Conservation (phyloP, 805 yeast species). For the Ogataea thermomethanolica region DNA sequence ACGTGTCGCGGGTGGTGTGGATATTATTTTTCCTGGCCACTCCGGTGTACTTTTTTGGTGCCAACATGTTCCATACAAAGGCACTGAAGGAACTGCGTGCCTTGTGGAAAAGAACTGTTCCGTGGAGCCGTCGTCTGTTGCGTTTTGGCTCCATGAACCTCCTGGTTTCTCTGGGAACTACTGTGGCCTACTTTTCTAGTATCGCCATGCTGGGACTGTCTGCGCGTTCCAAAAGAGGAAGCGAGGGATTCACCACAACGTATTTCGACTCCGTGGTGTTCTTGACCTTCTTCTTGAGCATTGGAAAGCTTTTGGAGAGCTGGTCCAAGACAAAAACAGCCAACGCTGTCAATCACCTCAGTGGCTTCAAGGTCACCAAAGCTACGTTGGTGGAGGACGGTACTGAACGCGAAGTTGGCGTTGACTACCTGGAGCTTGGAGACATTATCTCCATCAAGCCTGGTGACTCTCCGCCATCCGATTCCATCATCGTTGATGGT, state of each 20-base stretch:
- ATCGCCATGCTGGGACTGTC: constrained; percentile 50
- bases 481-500: constrained; percentile 49
- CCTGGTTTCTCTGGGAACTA: constrained; percentile 68
- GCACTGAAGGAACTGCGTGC: constrained; percentile 57
- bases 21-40: constrained; percentile 61
- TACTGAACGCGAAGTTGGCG: constrained; percentile 29
- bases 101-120: constrained; percentile 53
- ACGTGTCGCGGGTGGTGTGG: constrained; percentile 62
- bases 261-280: constrained; percentile 81
- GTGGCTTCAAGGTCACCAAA: constrained; percentile 45
- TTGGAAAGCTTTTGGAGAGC: constrained; percentile 68
- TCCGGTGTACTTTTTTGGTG: constrained; percentile 72
- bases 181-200: constrained; percentile 68
- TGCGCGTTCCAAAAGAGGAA: constrained; percentile 29
- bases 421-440: constrained; percentile 48
- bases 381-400: constrained; percentile 42
- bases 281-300: constrained; percentile 63
- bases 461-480: constrained; percentile 61
- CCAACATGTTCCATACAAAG: constrained; percentile 66
- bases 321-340: constrained; percentile 66
- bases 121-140: constrained; percentile 54
- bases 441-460: constrained; percentile 47
- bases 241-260: constrained; percentile 52
- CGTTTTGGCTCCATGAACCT: constrained; percentile 78
- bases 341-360: constrained; percentile 53